Evolutionary conservation across 2,329 filamentous ascomycete genomes (phyloP), one percentile per base, ranked within the genome.

Genomic region (Trichoderma atrobrunneum): DNA sequence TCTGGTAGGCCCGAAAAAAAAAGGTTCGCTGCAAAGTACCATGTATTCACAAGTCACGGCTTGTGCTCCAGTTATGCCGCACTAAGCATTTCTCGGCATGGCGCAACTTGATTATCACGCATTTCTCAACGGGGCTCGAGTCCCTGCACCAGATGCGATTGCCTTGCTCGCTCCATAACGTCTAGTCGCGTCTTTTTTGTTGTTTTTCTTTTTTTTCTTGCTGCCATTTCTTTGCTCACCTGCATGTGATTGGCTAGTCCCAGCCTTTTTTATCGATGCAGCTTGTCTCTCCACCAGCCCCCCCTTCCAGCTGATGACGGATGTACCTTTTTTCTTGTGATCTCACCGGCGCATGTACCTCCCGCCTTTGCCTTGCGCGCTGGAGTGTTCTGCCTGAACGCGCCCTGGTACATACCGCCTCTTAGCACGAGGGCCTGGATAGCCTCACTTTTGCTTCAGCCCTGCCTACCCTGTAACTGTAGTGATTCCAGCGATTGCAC

Each of bases 181-280:
- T 54, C 30, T 24, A 48, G 66, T 70, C 66, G 66, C 66, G 66
- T 70, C 66, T 43, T 67, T 62, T 69, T 39, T 69, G 60, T 70
- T 70, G 51, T 67, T 51, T 34, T 36, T 36, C 34, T 69, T 69
- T 28, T 61, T 69, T 54, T 36, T 54, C 12, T n/a, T 8, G 16
- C 3, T 16, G 18, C 11, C 21, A 32, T 51, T 59, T 60, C 12
- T 48, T 39, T 43, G n/a, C 10, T 16, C 5, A 4, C 30, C 5
- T 14, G 39, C 30, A 70, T 51, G 21, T 62, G 39, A 70, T 70
- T 70, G 66, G 66, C 56, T n/a, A 10, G 16, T 11, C 7, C 57
- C 36, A 54, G 28, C 14, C 28, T 26, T 60, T 43, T 68, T 51
- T 34, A 39, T 59, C 51, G n/a, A 39, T 60, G 56, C 65, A 60